Percentiles rank a stretch among this genome's conserved stretches.
phyloP scores from a whole-genome alignment of 176 grass and related monocot genomes.

The Cenchrus purpureus region DNA sequence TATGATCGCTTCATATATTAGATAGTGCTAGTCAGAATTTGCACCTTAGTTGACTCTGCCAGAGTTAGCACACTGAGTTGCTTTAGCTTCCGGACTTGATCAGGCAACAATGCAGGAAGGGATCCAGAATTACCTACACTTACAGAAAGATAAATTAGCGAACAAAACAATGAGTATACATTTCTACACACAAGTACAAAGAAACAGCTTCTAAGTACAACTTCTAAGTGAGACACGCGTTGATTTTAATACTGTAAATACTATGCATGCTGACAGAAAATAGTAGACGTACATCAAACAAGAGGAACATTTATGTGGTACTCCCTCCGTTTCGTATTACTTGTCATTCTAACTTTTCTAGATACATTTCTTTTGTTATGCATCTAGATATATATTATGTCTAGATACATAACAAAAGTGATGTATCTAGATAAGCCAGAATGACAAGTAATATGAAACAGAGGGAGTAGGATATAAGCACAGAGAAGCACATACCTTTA shows the following conservation, averaged over 20 bases:
- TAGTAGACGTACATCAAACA: too few species aligned
- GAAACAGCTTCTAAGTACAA: not conserved
- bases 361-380: too few species aligned
- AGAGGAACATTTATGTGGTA: too few species aligned
- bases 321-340: too few species aligned
- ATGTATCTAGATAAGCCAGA: too few species aligned
- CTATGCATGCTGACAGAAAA: not conserved
- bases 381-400: too few species aligned
- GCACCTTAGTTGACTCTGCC: constrained; percentile 91
- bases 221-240: not conserved
- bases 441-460: too few species aligned
- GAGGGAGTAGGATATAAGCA: not conserved
- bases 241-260: not conserved
- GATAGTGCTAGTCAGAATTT: constrained; percentile 4
- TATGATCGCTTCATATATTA: not conserved
- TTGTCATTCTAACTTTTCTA: too few species aligned
- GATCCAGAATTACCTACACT: constrained; percentile 72
- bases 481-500: not conserved
- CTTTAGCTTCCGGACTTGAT: constrained; percentile 93
- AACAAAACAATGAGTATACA: constrained; percentile 3
- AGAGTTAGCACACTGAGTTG: constrained; percentile 93
- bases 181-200: not conserved
- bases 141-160: not conserved
- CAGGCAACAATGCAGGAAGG: constrained; percentile 77
- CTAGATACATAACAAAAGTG: too few species aligned